Evolutionary conservation across 1,284 basidiomycete species (phyloP).

Genomic region (Somion occarium): DNA sequence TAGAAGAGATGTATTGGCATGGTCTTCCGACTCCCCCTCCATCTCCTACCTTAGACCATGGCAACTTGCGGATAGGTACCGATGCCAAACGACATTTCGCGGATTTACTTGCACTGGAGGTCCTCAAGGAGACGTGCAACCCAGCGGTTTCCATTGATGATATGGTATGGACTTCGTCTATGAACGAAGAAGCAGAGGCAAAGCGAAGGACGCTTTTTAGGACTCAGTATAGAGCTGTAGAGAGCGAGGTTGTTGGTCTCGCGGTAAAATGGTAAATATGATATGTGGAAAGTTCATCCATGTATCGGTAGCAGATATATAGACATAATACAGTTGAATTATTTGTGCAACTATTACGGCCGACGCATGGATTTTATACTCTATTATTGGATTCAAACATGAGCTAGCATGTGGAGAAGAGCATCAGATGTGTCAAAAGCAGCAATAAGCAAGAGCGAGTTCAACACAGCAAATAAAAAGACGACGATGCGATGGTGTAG

Average conservation of each 20-base stretch:
- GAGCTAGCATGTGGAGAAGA: not conserved
- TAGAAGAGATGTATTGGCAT: slow-evolving; percentile 77
- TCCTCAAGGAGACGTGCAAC: slow-evolving; percentile 38
- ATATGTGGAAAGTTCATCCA: not conserved
- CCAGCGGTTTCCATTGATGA: slow-evolving; percentile 7
- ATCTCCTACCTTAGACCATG: slow-evolving; percentile 28
- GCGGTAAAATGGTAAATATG: slow-evolving; percentile 31
- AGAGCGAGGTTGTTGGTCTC: slow-evolving; percentile 66
- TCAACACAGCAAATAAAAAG: not conserved
- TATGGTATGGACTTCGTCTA: slow-evolving; percentile 27
- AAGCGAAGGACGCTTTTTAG: slow-evolving; percentile 54
- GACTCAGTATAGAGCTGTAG: slow-evolving; percentile 84
- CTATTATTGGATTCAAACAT: not conserved
- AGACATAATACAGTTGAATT: not conserved
- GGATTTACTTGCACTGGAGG: slow-evolving; percentile 38
- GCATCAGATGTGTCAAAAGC: not conserved
- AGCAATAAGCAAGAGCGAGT: not conserved
- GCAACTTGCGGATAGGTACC: not conserved
- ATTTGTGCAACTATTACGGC: too few relatives aligned
- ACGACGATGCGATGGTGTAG: not conserved
- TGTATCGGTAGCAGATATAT: slow-evolving; percentile 1
- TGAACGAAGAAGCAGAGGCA: slow-evolving; percentile 36
- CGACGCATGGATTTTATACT: not conserved
- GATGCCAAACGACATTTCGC: slow-evolving; percentile 12
- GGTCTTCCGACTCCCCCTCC: slow-evolving; percentile 47